Base-by-base conservation (phyloP, 768 basidiomycete species). In the Phylloporus rhodoxanthus region DNA sequence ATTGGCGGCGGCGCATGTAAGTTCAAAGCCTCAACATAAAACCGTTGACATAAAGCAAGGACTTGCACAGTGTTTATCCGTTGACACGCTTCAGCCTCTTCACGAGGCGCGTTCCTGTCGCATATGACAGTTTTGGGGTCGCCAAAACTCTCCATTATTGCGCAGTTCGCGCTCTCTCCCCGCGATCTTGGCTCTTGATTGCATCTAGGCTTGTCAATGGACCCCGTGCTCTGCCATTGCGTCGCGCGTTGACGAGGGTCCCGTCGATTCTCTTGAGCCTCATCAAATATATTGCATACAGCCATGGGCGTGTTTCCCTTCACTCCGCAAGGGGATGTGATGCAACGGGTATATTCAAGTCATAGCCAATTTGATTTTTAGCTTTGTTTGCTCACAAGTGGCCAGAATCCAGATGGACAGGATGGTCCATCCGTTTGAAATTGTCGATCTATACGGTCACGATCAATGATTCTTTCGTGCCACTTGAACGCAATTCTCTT, bases 41-140 rank as follows among this genome's bases (percentile, higher is more conserved):
- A 45, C 26, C 26, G 20, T 56, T 62, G 66, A 68, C 64, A 68
- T 66, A 64, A 66, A 60, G 30, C 33, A 29, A 43, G 15, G 36
- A 34, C 52, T 29, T 5, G 48, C 28, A 20, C 43, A 29, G 28
- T 20, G 8, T 47, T 43, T 53, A 43, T 50, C 48, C 61, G 51
- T 29, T 54, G 47, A 57, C 59, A 49, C 14, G 44, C 41, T 28
- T 17, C 25, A 42, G 10, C 59, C 47, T 25, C 25, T 56, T 55
- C 55, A 49, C 39, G 53, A 49, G 47, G 59, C 48, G 56, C 45
- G 56, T 54, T 52, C 46, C 58, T 62, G 56, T 57, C 29, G 41
- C 43, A 37, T 11, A 11, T 67, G 65, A 67, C 65, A 67, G 67
- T 58, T 66, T 68, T 68, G 55, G 65, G 65, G 65, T 59, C 52